phyloP scores from a whole-genome alignment of 179 eudicot species.

The Silene vulgaris region DNA sequence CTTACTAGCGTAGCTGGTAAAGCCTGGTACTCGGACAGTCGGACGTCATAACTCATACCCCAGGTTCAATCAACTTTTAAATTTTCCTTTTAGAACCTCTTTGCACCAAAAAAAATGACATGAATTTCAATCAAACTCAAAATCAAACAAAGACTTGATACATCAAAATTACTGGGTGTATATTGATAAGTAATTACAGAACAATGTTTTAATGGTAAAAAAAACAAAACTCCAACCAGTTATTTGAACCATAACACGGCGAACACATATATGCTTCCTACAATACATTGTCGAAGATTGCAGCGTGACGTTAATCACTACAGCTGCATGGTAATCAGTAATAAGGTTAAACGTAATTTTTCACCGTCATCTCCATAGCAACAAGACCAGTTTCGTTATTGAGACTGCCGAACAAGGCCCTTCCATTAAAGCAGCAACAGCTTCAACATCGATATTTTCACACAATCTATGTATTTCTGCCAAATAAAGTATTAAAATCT shows the following conservation, averaged over 20 bases:
- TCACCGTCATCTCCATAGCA: neutral
- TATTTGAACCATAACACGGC: neutral
- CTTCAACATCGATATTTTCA: constrained; percentile 21
- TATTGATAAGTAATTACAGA: neutral
- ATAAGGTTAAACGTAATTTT: constrained; percentile 8
- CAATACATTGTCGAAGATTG: neutral
- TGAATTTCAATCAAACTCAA: neutral
- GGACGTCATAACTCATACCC: too few species aligned
- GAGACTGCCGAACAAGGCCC: constrained; percentile 13
- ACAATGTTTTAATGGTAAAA: neutral
- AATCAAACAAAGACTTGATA: neutral
- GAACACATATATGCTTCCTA: constrained; percentile 9
- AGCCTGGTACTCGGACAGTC: too few species aligned
- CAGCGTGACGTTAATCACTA: constrained; percentile 9
- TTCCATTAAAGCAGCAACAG: constrained; percentile 19
- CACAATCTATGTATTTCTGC: constrained; percentile 28
- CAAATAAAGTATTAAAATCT: constrained; percentile 17
- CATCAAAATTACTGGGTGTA: neutral
- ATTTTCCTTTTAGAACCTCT: too few species aligned
- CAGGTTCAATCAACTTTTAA: too few species aligned
- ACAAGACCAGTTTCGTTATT: neutral
- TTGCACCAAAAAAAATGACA: too few species aligned
- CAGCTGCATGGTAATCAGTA: constrained; percentile 20
- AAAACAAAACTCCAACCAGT: neutral
- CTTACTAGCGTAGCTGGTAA: too few species aligned